A percentile compares a stretch with the other conserved stretches of the same genome.
phyloP scores from a whole-genome alignment of 2,329 filamentous ascomycete species.

The Sporothrix variecibatus region DNA sequence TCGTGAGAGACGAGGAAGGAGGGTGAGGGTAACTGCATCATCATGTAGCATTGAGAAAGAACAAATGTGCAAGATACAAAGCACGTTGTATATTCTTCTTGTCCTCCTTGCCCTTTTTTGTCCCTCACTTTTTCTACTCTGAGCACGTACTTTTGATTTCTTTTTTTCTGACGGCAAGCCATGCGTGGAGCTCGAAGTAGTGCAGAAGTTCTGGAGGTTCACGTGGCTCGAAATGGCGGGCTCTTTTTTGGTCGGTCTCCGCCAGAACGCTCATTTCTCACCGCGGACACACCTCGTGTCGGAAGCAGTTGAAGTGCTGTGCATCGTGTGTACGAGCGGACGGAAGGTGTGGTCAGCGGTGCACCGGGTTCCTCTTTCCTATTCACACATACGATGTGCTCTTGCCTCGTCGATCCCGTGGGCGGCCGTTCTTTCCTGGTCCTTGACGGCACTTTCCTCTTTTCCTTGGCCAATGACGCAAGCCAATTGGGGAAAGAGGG shows the following conservation, averaged over 20 bases:
- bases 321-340: neutral
- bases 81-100: neutral
- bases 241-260: neutral
- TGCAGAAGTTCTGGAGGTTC: slow-evolving; percentile 17
- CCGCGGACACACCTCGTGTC: slow-evolving; percentile 1
- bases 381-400: neutral
- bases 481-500: slow-evolving; percentile 14
- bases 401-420: slow-evolving; percentile 6
- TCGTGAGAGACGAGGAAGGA: neutral
- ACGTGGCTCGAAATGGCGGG: slow-evolving; percentile 19
- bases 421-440: slow-evolving; percentile 2
- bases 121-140: neutral
- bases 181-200: neutral
- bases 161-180: neutral
- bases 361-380: neutral
- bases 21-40: neutral
- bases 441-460: neutral
- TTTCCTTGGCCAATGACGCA: slow-evolving; percentile 22
- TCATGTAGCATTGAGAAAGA: slow-evolving; percentile 5
- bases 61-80: neutral
- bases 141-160: neutral
- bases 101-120: neutral
- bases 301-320: neutral
- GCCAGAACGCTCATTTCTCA: neutral
- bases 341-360: neutral